A percentile compares a stretch with the other conserved stretches of the same genome.
These are phyloP conservation scores for Alternaria dauci DNA, from an alignment of 2,329 filamentous ascomycete genomes.

Conservation along the genomic window DNA sequence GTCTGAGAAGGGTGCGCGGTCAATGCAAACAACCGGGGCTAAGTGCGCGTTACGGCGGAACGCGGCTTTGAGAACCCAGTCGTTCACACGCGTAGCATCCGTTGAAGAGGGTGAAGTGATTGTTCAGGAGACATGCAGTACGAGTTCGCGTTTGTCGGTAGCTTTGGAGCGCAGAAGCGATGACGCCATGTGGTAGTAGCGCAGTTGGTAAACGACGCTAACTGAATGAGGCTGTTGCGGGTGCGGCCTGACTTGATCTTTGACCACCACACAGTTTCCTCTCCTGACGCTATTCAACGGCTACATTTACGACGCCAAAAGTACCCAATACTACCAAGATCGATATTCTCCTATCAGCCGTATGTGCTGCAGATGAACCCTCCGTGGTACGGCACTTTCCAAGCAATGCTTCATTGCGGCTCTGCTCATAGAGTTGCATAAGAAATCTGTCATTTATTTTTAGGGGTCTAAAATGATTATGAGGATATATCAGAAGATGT, in stretches of 20 bases:
- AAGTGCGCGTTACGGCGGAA: not conserved
- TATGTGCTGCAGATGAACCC: not conserved
- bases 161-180: not conserved
- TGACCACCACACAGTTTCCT: not conserved
- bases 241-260: not conserved
- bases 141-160: not conserved
- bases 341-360: not conserved
- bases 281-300: not conserved
- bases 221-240: not conserved
- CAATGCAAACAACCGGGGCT: not conserved
- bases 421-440: too few species aligned
- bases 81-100: not conserved
- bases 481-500: too few species aligned
- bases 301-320: not conserved
- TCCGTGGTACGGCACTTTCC: too few species aligned
- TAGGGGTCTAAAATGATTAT: too few species aligned
- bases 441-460: too few species aligned
- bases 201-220: not conserved
- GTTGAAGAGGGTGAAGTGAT: not conserved
- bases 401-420: too few species aligned
- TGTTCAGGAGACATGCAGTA: not conserved
- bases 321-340: not conserved
- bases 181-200: not conserved
- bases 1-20: not conserved
- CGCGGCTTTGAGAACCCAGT: not conserved